phyloP scores from a whole-genome alignment of 1,284 basidiomycete genomes.

The Leccinum griseonigrum region DNA sequence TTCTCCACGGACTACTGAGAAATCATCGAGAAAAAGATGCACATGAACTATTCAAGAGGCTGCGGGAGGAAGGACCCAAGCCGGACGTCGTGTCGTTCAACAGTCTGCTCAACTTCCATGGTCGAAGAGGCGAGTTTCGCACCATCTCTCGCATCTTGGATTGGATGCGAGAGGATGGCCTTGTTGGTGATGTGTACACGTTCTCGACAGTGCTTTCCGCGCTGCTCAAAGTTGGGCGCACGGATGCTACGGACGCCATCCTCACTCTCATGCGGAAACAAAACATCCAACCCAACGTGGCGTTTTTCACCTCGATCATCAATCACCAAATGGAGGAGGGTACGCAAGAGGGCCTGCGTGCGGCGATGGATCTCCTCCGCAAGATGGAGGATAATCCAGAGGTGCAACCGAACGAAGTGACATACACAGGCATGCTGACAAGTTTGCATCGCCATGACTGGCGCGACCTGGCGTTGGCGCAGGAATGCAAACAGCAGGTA shows the following conservation, averaged over 20 bases:
- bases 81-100: conserved; percentile 79
- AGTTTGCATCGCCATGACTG: conserved; percentile 55
- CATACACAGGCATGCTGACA: conserved; percentile 68
- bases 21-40: conserved; percentile 44
- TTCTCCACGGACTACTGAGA: conserved; percentile 59
- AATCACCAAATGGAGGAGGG: conserved; percentile 62
- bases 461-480: conserved; percentile 40
- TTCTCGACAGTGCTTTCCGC: conserved; percentile 80
- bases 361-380: conserved; percentile 63
- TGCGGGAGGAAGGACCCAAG: conserved; percentile 50
- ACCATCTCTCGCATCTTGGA: conserved; percentile 55
- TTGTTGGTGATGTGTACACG: conserved; percentile 74
- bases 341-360: conserved; percentile 50
- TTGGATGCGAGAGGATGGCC: conserved; percentile 47
- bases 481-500: conserved; percentile 50
- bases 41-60: conserved; percentile 43
- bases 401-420: conserved; percentile 64
- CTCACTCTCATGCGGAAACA: conserved; percentile 70
- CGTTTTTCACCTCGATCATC: conserved; percentile 74
- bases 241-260: conserved; percentile 62
- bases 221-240: conserved; percentile 61
- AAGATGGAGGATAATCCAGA: conserved; percentile 66
- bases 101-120: conserved; percentile 68
- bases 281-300: conserved; percentile 70
- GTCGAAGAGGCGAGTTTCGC: conserved; percentile 57